Evolutionary conservation across 768 basidiomycete species (phyloP).

Genomic region (Tylopilus intermedius): DNA sequence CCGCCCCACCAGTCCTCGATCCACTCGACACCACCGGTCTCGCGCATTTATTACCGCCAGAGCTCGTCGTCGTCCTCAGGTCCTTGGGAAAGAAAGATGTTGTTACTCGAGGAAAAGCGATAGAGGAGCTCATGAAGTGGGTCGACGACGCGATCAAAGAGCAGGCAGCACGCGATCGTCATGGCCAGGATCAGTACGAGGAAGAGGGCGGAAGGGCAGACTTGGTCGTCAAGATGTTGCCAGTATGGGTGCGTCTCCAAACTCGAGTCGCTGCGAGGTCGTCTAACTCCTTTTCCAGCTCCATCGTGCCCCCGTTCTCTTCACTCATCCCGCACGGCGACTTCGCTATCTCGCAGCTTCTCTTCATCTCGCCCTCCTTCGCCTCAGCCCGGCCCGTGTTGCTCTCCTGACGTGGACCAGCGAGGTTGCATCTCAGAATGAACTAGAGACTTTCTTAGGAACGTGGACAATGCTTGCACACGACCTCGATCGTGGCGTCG

Average conservation of each 20-base stretch:
- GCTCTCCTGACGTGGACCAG: slow-evolving; percentile 48
- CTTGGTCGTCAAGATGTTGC: slow-evolving; percentile 57
- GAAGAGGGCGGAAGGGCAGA: slow-evolving; percentile 17
- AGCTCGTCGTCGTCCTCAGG: slow-evolving; percentile 76
- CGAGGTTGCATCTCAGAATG: slow-evolving; percentile 43
- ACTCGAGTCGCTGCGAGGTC: not conserved
- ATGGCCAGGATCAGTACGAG: slow-evolving; percentile 5
- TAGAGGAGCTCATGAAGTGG: slow-evolving; percentile 79
- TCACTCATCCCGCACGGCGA: slow-evolving; percentile 76
- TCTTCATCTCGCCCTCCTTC: slow-evolving; percentile 62
- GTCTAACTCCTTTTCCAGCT: slow-evolving; percentile 42
- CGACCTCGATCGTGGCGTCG: slow-evolving; percentile 66
- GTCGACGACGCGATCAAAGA: slow-evolving; percentile 48
- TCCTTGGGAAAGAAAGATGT: slow-evolving; percentile 85
- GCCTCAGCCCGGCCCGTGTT: slow-evolving; percentile 43
- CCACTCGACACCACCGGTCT: slow-evolving; percentile 84
- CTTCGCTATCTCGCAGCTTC: slow-evolving; percentile 57
- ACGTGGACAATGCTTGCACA: slow-evolving; percentile 69
- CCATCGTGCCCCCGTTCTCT: slow-evolving; percentile 79
- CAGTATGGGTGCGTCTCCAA: slow-evolving; percentile 76
- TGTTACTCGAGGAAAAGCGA: slow-evolving; percentile 74
- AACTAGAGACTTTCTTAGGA: slow-evolving; percentile 57
- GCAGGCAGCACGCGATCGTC: slow-evolving; percentile 34
- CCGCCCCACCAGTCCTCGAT: slow-evolving; percentile 68
- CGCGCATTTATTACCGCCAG: slow-evolving; percentile 67